These are phyloP conservation scores for Phytophthora fragariae DNA, from an alignment of 352 stramenopile species.

Conservation along the genomic window DNA sequence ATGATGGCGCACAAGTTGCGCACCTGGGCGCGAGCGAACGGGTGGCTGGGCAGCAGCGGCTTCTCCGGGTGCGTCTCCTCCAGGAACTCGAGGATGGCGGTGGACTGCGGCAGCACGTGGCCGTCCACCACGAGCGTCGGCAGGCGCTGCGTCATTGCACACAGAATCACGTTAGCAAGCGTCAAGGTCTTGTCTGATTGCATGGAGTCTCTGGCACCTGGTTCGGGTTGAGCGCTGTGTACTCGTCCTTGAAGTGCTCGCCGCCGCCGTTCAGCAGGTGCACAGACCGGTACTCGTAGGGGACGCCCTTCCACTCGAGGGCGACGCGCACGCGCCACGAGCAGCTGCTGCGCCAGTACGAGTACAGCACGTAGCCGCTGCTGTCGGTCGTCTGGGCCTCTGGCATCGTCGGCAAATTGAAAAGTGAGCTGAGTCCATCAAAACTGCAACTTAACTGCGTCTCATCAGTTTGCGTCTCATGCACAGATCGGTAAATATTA, in stretches of 20 bases:
- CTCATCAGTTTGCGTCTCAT: too few relatives aligned
- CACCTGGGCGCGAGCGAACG: constrained; percentile 72
- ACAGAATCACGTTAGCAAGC: too few relatives aligned
- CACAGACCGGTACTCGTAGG: constrained; percentile 80
- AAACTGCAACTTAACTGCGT: constrained; percentile 8
- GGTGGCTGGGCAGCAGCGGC: constrained; percentile 79
- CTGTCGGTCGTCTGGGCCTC: constrained; percentile 6
- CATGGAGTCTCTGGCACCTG: constrained; percentile 34
- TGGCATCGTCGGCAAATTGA: constrained; percentile 17
- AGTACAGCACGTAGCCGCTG: constrained; percentile 67
- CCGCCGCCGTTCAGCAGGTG: constrained; percentile 70
- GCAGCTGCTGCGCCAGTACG: constrained; percentile 90
- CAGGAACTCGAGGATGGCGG: constrained; percentile 95
- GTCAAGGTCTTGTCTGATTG: too few relatives aligned
- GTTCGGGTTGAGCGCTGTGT: constrained; percentile 70
- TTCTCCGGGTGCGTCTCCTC: constrained; percentile 84
- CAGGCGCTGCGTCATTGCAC: constrained; percentile 48
- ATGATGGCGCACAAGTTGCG: constrained; percentile 92
- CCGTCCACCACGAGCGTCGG: constrained; percentile 89
- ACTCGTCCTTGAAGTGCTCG: constrained; percentile 69
- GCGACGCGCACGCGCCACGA: constrained; percentile 92
- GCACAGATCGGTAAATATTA: too few relatives aligned
- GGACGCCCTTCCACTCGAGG: constrained; percentile 86
- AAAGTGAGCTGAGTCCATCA: constrained; percentile 14
- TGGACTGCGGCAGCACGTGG: constrained; percentile 78